Conservation (phyloP, 1,284 basidiomycete species). For the Schizophyllum amplum region DNA sequence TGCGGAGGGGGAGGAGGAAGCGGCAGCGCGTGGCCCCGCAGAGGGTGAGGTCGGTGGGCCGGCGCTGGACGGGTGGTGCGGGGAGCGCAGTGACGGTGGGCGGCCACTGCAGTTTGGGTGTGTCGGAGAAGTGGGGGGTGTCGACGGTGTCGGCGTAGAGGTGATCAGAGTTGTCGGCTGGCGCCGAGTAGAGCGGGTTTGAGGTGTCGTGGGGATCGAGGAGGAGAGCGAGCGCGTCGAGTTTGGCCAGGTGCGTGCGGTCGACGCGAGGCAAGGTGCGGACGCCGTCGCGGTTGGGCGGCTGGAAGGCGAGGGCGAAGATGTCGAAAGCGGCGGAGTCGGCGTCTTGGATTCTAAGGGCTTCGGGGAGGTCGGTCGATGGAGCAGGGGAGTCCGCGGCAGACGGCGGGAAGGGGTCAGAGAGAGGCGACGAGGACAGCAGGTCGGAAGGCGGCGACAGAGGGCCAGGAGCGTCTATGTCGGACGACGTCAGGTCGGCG, state of each 20-base stretch:
- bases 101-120: not conserved
- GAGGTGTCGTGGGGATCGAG: constrained; percentile 15
- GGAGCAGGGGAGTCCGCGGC: too few relatives aligned
- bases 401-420: too few relatives aligned
- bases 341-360: too few relatives aligned
- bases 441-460: too few relatives aligned
- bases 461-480: too few relatives aligned
- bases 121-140: constrained; percentile 17
- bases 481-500: too few relatives aligned
- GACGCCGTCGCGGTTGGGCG: not conserved
- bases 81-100: constrained; percentile 6
- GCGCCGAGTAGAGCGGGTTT: constrained; percentile 5
- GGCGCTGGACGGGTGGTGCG: constrained; percentile 1
- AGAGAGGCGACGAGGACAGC: too few relatives aligned
- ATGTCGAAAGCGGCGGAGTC: not conserved
- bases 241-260: constrained; percentile 20
- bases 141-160: constrained; percentile 25
- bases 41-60: constrained; percentile 4
- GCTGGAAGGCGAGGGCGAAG: not conserved
- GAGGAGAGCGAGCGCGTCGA: constrained; percentile 17
- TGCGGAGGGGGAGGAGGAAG: constrained; percentile 37
- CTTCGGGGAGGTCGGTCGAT: too few relatives aligned
- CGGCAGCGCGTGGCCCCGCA: constrained; percentile 21
- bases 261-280: constrained; percentile 19
- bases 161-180: constrained; percentile 13